Evolutionary conservation across 2,329 filamentous ascomycete species (phyloP).

Genomic region (Dactylellina leptospora): DNA sequence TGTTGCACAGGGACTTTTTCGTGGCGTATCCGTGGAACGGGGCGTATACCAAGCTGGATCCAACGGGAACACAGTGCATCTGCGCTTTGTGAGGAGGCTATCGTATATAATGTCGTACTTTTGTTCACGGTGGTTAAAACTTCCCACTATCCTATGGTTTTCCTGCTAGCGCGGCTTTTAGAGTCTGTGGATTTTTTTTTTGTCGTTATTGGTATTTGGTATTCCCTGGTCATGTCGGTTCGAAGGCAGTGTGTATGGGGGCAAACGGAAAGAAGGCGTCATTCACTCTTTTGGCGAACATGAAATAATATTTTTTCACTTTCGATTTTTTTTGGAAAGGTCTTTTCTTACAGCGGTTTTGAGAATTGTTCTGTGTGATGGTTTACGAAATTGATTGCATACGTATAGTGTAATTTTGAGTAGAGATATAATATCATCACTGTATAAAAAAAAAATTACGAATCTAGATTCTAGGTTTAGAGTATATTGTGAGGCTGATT

Average conservation of each 20-base stretch:
- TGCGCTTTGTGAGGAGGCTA: constrained; percentile 23
- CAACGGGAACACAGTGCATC: constrained; percentile 51
- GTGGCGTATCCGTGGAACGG: constrained; percentile 49
- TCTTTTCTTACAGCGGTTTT: background rate
- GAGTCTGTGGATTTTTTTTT: background rate
- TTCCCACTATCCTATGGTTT: background rate
- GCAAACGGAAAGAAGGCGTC: background rate
- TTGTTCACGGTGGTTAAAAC: background rate
- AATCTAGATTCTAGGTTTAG: too few relatives aligned
- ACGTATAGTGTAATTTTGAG: background rate
- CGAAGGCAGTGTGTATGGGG: background rate
- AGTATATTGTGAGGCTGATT: too few relatives aligned
- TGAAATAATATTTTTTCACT: too few relatives aligned
- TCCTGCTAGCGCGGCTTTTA: background rate
- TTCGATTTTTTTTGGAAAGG: too few relatives aligned
- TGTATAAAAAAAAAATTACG: background rate
- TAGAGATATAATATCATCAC: background rate
- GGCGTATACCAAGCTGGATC: constrained; percentile 41
- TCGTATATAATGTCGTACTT: background rate
- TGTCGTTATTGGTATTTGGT: background rate
- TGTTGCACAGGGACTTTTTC: constrained; percentile 42
- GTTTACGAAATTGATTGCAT: background rate
- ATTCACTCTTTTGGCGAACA: background rate
- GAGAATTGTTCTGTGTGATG: background rate
- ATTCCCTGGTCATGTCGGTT: background rate